Conservation (phyloP, 768 basidiomycete species). For the Hydnomerulius pinastri region DNA sequence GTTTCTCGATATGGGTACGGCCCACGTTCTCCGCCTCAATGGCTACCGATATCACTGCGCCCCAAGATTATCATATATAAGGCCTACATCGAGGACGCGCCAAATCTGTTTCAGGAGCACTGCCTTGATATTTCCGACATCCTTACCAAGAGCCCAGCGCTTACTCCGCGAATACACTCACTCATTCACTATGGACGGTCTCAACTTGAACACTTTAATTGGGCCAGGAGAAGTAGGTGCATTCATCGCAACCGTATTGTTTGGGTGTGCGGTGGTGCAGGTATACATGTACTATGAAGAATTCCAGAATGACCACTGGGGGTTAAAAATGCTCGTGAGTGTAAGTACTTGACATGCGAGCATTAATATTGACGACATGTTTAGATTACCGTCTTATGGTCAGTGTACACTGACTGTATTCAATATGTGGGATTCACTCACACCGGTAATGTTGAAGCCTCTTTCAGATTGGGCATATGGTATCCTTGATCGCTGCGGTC, state of each 20-base stretch:
- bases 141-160: too few relatives aligned
- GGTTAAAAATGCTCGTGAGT: conserved; percentile 1
- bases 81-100: too few relatives aligned
- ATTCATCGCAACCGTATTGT: background rate
- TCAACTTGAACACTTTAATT: background rate
- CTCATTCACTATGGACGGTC: background rate
- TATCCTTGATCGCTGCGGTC: background rate
- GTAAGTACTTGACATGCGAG: background rate
- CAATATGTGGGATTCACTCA: background rate
- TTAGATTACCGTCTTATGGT: background rate
- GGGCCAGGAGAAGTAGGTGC: conserved; percentile 1
- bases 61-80: too few relatives aligned
- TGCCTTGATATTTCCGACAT: too few relatives aligned
- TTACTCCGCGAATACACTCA: too few relatives aligned
- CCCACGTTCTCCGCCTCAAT: too few relatives aligned
- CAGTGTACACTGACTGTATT: background rate
- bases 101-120: too few relatives aligned
- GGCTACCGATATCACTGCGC: too few relatives aligned
- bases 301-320: conserved; percentile 3
- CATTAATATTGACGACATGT: background rate
- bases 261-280: conserved; percentile 5
- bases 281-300: conserved; percentile 2
- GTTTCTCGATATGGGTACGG: too few relatives aligned
- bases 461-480: background rate
- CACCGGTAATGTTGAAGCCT: background rate